Evolutionary conservation across 352 stramenopile species (phyloP), one percentile per base, ranked within the genome.

Genomic region (Phytopythium mirpurense): DNA sequence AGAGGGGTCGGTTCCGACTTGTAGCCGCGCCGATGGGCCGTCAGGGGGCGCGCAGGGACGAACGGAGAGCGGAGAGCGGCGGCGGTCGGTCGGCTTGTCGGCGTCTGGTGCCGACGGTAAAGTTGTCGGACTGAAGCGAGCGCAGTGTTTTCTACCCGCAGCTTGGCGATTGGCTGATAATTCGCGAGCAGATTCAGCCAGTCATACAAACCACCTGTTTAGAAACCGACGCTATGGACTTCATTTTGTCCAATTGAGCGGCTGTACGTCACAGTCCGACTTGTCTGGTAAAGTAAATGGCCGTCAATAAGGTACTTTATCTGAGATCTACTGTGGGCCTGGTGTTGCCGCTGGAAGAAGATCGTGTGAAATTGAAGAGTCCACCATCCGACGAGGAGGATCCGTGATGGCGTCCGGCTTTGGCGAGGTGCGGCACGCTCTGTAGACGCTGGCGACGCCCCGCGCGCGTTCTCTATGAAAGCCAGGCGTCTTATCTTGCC

Each of bases 341-440:
- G n/a, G n/a, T n/a, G n/a, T n/a, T n/a, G n/a, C n/a, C n/a, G n/a
- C n/a, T n/a, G n/a, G n/a, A n/a, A n/a, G n/a, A n/a, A n/a, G n/a
- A n/a, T n/a, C n/a, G n/a, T n/a, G n/a, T n/a, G n/a, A n/a, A 24
- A 29, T 18, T 35, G 51, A 57, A 51, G 34, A 18, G 24, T 19
- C 11, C 19, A 11, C 27, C 5, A 36, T 8, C 2, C 27, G 34
- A 29, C 12, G 15, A n/a, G n/a, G n/a, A n/a, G n/a, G 11, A 34
- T 2, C 32, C 19, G 55, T 12, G 8, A 88, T 88, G 74, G 70
- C 74, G 62, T 72, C 78, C 21, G 78, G 76, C 21, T 88, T 86
- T 32, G 78, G 78, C 34, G 78, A 88, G 74, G 74, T 83, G 36
- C 23, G 52, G 21, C 18, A 29, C 12, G 16, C 7, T 27, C 46